Evolutionary conservation across 139 green algal genomes (phyloP), one percentile per base, ranked within the genome.

Genomic region (Chlorella sp.): DNA sequence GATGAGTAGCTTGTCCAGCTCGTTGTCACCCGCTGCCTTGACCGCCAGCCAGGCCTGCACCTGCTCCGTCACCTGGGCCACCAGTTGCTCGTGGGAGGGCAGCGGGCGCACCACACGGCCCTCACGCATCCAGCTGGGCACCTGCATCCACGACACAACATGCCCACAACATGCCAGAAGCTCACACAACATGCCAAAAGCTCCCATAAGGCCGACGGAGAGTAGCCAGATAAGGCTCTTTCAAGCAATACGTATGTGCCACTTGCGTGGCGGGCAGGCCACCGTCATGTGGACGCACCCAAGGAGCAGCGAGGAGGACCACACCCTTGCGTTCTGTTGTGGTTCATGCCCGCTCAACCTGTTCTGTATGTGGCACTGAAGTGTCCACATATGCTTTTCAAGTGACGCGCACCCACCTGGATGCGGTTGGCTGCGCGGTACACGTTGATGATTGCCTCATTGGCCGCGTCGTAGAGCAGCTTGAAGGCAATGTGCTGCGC

Each of bases 401-500:
- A 27, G 26, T n/a, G 23, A 4, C 17, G 26, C 23, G 26, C 4
- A 64, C 62, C 62, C 26, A 77, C 71, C 69, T 78, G 27, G 29
- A 82, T 55, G 1, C 81, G 70, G 35, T 74, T 77, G 27, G 69
- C 70, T 6, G 61, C 49, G 1, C 63, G 62, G 81, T 83, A 83
- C 24, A 83, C 33, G 1, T 26, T 62, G 5, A 80, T 35, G 14
- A 87, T 50, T 26, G 81, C 74, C 77, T 87, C 81, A 35, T 84
- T 87, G 55, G 72, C 65, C 20, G 81, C 81, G 35, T 87, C 81
- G 34, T 83, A 87, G 17, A 87, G 51, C 79, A 80, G 71, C 71
- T 86, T 86, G 67, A 83, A 76, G 74, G 76, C 71, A 42, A 86
- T 86, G 77, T 83, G 76, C 74, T 83, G 76, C 60, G 70, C 70